phyloP scores from a whole-genome alignment of 2,329 filamentous ascomycete genomes.

The Ophiostoma ips region DNA sequence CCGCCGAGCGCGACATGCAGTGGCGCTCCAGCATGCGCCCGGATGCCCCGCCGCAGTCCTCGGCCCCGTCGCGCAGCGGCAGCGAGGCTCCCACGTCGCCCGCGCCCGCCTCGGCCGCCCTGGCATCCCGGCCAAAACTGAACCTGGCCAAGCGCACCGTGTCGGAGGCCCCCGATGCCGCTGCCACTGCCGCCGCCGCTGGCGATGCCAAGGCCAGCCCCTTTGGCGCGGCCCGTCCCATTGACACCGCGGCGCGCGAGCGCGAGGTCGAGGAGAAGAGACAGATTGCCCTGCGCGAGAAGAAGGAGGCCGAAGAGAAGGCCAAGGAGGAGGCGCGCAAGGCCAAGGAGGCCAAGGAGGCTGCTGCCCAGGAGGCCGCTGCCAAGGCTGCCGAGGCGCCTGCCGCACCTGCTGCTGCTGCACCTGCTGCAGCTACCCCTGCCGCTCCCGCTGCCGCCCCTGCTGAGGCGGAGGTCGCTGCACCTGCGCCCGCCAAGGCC shows the following conservation, averaged over 20 bases:
- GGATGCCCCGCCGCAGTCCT: constrained; percentile 50
- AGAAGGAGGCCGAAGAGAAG: constrained; percentile 79
- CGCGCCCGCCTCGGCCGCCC: constrained; percentile 32
- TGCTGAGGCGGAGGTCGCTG: too few species aligned
- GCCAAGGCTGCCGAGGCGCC: constrained; percentile 12
- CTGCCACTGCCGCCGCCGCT: constrained; percentile 33
- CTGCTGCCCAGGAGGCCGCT: constrained; percentile 17
- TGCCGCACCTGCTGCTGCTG: neutral
- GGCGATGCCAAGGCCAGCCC: constrained; percentile 74
- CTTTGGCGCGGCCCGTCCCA: constrained; percentile 85
- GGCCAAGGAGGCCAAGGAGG: constrained; percentile 47
- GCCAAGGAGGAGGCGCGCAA: constrained; percentile 58
- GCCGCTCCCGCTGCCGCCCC: neutral
- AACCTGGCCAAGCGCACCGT: constrained; percentile 88
- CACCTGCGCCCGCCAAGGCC: too few species aligned
- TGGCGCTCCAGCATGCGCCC: constrained; percentile 89
- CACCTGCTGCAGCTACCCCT: neutral
- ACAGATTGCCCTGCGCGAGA: constrained; percentile 57
- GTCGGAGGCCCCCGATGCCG: constrained; percentile 47
- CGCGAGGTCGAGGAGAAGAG: constrained; percentile 83
- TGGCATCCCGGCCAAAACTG: constrained; percentile 58
- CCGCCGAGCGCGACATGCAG: constrained; percentile 82
- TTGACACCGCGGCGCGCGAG: constrained; percentile 83
- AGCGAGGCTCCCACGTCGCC: constrained; percentile 66
- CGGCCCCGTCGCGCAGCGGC: constrained; percentile 50